A percentile compares a stretch with the other conserved stretches of the same genome.
Conservation (phyloP, 2,329 filamentous ascomycete species). For the Colletotrichum truncatum region DNA sequence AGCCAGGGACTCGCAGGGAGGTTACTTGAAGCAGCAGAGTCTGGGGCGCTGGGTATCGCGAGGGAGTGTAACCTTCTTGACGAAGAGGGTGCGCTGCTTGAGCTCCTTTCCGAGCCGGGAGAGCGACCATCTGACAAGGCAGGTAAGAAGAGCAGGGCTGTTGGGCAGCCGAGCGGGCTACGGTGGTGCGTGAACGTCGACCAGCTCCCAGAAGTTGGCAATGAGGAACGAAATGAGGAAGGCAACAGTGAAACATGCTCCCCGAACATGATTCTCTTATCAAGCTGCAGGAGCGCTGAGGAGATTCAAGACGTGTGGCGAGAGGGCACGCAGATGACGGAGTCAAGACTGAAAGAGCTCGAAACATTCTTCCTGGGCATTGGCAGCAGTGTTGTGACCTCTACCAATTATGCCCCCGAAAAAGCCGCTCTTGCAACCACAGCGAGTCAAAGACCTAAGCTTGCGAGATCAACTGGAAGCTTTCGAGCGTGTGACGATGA, state of each 20-base stretch:
- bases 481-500: background rate
- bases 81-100: slow-evolving; percentile 3
- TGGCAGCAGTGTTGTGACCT: background rate
- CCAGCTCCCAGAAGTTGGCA: background rate
- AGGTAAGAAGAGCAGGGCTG: background rate
- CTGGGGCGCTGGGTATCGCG: background rate
- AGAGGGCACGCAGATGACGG: background rate
- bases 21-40: slow-evolving; percentile 5
- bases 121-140: background rate
- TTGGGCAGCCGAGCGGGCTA: background rate
- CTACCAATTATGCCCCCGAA: background rate
- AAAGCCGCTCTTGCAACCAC: background rate
- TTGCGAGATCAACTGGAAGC: background rate
- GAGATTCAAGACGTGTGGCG: background rate
- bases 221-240: background rate
- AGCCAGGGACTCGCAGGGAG: background rate
- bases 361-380: background rate
- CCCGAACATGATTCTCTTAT: background rate
- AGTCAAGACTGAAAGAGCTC: background rate
- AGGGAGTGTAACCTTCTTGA: slow-evolving; percentile 4
- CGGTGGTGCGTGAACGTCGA: background rate
- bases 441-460: background rate
- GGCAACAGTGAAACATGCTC: too few relatives aligned
- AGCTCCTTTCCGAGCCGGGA: background rate
- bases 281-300: background rate